Conservation (phyloP, 1,139 yeast species). For the Dujonia santamariae region DNA sequence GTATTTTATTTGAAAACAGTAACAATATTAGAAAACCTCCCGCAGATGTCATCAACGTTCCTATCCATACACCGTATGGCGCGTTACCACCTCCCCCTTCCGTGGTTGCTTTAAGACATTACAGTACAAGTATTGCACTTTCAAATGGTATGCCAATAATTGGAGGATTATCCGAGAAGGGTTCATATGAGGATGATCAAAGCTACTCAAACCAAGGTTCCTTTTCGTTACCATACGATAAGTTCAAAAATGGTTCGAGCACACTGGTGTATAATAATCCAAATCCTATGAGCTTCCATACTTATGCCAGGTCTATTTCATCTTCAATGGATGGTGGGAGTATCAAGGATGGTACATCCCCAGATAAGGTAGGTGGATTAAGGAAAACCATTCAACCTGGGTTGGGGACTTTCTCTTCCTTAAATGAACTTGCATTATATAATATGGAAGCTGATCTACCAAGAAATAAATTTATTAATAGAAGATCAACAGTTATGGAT, state of each 20-base stretch:
- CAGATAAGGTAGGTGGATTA: not conserved
- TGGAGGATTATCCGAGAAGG: too few species aligned
- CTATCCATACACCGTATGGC: constrained; percentile 49
- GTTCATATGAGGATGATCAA: constrained; percentile 1
- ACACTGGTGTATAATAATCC: not conserved
- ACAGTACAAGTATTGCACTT: constrained; percentile 4
- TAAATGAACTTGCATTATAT: not conserved
- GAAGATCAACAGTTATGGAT: not conserved
- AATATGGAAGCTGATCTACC: not conserved
- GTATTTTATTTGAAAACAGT: constrained; percentile 53
- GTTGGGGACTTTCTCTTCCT: not conserved
- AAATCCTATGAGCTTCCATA: not conserved
- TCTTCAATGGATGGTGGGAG: constrained; percentile 2
- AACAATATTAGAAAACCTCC: constrained; percentile 17
- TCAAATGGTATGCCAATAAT: constrained; percentile 4
- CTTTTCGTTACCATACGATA: not conserved
- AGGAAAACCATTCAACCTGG: not conserved
- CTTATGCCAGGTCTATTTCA: not conserved
- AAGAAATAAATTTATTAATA: constrained; percentile 1
- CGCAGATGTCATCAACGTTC: constrained; percentile 24
- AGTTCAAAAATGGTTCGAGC: not conserved
- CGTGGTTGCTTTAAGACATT: constrained; percentile 9
- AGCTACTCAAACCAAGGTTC: not conserved
- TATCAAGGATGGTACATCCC: constrained; percentile 3
- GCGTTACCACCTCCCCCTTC: constrained; percentile 34